A percentile compares a stretch with the other conserved stretches of the same genome.
Evolutionary conservation across 352 stramenopile genomes (phyloP).

Genomic region (Phytophthora meadii): DNA sequence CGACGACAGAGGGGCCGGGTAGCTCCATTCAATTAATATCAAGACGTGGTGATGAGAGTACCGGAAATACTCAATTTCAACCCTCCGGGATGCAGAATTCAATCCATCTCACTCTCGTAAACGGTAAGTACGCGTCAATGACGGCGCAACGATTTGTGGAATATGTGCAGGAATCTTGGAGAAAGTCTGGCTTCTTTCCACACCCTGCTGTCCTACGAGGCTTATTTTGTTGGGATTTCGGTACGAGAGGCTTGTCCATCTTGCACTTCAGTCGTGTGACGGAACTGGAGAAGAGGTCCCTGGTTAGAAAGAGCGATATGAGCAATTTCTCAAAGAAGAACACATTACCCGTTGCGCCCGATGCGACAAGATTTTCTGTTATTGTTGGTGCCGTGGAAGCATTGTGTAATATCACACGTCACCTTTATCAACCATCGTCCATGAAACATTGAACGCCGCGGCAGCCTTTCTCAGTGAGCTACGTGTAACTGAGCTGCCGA

Average conservation of each 20-base stretch:
- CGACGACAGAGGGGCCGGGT: not conserved
- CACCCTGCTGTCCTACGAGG: no score
- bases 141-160: slow-evolving; percentile 12
- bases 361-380: not conserved
- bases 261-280: slow-evolving; percentile 5
- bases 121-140: slow-evolving; percentile 13
- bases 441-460: not conserved
- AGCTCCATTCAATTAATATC: not conserved
- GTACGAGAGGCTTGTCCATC: slow-evolving; percentile 4
- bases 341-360: not conserved
- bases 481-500: slow-evolving; percentile 7
- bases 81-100: slow-evolving; percentile 1
- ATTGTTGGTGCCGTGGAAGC: not conserved
- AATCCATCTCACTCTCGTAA: slow-evolving; percentile 1
- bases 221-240: slow-evolving; percentile 17
- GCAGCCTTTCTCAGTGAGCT: not conserved
- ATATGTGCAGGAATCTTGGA: slow-evolving; percentile 3
- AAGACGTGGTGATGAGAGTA: not conserved
- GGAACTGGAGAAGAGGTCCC: not conserved
- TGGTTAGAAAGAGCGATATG: not conserved
- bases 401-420: slow-evolving; percentile 2
- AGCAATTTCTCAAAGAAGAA: slow-evolving; percentile 29
- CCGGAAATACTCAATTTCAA: not conserved
- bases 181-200: no score
- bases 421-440: slow-evolving; percentile 3